Evolutionary conservation across 164 flowering plant species (phyloP).

Genomic region (Dillenia suffruticosa): DNA sequence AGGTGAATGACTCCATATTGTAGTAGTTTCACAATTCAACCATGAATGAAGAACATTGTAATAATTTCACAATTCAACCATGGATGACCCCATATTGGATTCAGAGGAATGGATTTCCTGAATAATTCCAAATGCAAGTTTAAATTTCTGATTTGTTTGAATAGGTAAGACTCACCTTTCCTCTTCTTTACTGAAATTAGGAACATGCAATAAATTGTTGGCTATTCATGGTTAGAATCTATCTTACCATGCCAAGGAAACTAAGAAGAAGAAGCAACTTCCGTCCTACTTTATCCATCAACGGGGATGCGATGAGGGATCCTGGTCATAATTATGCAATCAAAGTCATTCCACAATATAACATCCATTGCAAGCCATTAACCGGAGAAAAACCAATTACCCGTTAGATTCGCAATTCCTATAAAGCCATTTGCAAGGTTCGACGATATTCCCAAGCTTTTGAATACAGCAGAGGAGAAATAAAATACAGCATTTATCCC

Average conservation of each 20-base stretch:
- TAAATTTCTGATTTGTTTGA: no score
- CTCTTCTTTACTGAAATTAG: no score
- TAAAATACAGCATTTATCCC: slow-evolving; percentile 83
- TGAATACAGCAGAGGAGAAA: slow-evolving; percentile 78
- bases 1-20: no score
- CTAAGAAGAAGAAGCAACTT: slow-evolving; percentile 82
- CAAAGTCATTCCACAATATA: background rate
- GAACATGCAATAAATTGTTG: no score
- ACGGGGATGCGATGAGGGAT: slow-evolving; percentile 65
- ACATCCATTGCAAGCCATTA: background rate
- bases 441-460: slow-evolving; percentile 65
- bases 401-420: slow-evolving; percentile 53
- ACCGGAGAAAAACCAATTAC: slow-evolving; percentile 17
- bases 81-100: no score
- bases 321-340: slow-evolving; percentile 37
- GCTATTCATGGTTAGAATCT: no score
- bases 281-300: slow-evolving; percentile 96
- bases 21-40: no score
- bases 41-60: no score
- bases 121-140: no score
- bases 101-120: no score
- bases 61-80: no score
- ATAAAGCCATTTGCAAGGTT: slow-evolving; percentile 49
- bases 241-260: slow-evolving; percentile 80
- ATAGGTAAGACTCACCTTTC: no score